phyloP scores from a whole-genome alignment of 305 asterid genomes.

The Plantago lanceolata region DNA sequence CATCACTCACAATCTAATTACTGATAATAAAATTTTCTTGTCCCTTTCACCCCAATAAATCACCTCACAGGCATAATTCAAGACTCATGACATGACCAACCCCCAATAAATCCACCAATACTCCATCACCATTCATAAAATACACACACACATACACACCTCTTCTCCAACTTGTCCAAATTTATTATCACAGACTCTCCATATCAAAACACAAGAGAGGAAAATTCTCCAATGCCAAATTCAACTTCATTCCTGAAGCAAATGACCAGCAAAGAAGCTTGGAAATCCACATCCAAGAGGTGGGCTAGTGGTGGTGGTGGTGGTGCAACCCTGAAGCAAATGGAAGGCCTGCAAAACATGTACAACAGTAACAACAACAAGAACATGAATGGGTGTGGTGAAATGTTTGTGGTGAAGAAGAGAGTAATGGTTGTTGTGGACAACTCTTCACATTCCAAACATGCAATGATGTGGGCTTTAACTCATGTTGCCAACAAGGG shows the following conservation, averaged over 20 bases:
- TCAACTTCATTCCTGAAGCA: constrained; percentile 64
- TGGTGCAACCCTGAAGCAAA: constrained; percentile 31
- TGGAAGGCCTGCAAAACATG: constrained; percentile 45
- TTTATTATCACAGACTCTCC: not conserved
- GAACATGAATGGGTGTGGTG: constrained; percentile 27
- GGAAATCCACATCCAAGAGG: constrained; percentile 55
- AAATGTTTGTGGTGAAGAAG: constrained; percentile 53
- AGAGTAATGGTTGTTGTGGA: constrained; percentile 95
- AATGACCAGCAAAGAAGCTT: constrained; percentile 59
- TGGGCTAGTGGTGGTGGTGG: constrained; percentile 33
- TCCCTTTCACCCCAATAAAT: not conserved
- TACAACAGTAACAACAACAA: not conserved
- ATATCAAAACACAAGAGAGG: not conserved
- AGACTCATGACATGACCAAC: not conserved
- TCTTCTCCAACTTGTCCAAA: constrained; percentile 6
- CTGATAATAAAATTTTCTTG: not conserved
- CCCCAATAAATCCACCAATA: constrained; percentile 4
- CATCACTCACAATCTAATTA: constrained; percentile 1
- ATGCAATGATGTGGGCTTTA: constrained; percentile 97
- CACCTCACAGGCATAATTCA: constrained; percentile 11
- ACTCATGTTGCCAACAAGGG: constrained; percentile 76
- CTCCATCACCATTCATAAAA: too few species aligned
- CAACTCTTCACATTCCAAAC: constrained; percentile 54
- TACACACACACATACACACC: not conserved
- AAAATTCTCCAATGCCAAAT: constrained; percentile 36